phyloP scores from a whole-genome alignment of 2,329 filamentous ascomycete species.

The Zasmidium cellare region DNA sequence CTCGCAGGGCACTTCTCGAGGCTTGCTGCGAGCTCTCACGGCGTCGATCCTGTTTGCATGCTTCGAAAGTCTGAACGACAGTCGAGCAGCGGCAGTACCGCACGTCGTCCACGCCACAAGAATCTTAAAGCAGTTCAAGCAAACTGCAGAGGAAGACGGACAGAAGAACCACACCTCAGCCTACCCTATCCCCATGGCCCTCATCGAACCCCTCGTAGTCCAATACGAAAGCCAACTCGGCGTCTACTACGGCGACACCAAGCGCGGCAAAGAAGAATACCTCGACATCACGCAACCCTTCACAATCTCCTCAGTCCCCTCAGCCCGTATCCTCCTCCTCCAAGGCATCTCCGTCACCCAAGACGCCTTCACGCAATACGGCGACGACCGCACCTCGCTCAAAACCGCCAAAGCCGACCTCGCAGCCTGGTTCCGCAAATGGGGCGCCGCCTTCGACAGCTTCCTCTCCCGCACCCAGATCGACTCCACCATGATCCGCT shows the following conservation, averaged over 20 bases:
- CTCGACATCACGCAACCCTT: background rate
- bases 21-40: slow-evolving; percentile 2
- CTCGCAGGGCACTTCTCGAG: background rate
- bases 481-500: background rate
- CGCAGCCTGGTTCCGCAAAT: background rate
- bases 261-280: background rate
- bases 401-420: background rate
- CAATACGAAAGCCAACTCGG: slow-evolving; percentile 4
- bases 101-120: slow-evolving; percentile 1
- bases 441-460: background rate
- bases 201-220: slow-evolving; percentile 1
- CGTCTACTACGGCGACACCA: slow-evolving; percentile 1
- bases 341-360: background rate
- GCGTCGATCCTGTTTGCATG: slow-evolving; percentile 8
- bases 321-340: background rate
- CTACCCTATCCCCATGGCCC: background rate
- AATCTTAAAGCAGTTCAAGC: background rate
- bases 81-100: background rate
- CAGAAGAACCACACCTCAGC: background rate
- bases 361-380: background rate
- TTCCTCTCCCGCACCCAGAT: background rate
- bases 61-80: slow-evolving; percentile 1
- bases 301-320: background rate
- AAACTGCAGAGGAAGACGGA: background rate
- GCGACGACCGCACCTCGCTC: background rate